These are phyloP conservation scores for Paraconiothyrium sp. DNA, from an alignment of 2,329 filamentous ascomycete genomes.

Conservation along the genomic window DNA sequence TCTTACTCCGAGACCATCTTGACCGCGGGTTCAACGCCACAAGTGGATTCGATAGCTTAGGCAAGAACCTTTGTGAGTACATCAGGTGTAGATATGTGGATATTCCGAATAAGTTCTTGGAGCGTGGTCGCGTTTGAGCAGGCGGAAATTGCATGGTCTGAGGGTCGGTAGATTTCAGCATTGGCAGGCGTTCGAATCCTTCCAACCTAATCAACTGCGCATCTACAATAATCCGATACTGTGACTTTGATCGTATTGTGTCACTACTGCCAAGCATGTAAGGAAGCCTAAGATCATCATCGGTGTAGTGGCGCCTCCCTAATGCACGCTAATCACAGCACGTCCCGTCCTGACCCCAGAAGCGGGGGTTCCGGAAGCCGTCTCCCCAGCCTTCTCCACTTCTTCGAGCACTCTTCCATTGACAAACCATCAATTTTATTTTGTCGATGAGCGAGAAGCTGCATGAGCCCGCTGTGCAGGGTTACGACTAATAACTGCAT, in stretches of 20 bases:
- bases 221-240: background rate
- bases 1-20: slow-evolving; percentile 33
- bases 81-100: slow-evolving; percentile 29
- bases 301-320: slow-evolving; percentile 6
- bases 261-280: background rate
- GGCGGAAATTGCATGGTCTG: background rate
- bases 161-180: background rate
- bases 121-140: slow-evolving; percentile 25
- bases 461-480: background rate
- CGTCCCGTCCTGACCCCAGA: background rate
- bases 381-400: slow-evolving; percentile 16
- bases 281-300: background rate
- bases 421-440: background rate
- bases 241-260: background rate
- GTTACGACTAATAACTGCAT: background rate
- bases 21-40: slow-evolving; percentile 34
- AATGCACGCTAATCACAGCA: slow-evolving; percentile 3
- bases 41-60: slow-evolving; percentile 30
- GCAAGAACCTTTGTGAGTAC: slow-evolving; percentile 35
- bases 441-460: slow-evolving; percentile 11
- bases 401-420: background rate
- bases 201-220: background rate
- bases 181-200: slow-evolving; percentile 8
- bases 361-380: slow-evolving; percentile 13
- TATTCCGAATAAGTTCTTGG: slow-evolving; percentile 33